A percentile compares a stretch with the other conserved stretches of the same genome.
phyloP scores from a whole-genome alignment of 495 filamentous ascomycete genomes.

The Evansstolkia leycettana region DNA sequence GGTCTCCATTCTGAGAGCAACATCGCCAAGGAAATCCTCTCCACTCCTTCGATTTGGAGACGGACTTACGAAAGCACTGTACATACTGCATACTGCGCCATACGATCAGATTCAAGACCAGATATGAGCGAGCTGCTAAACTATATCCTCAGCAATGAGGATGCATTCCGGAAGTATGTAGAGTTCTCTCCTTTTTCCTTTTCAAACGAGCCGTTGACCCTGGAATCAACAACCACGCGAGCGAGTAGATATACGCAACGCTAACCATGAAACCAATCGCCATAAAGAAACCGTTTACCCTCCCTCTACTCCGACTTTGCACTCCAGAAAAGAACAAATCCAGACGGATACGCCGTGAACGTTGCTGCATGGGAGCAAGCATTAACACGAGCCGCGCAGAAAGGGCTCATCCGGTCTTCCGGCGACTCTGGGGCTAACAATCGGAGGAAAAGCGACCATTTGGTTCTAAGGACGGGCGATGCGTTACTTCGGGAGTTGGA shows the following conservation, averaged over 20 bases:
- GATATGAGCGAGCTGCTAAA: conserved; percentile 47
- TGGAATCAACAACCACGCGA: no score
- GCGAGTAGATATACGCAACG: background rate
- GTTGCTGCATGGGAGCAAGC: conserved; percentile 70
- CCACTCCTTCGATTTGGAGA: no score
- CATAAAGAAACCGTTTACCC: conserved; percentile 66
- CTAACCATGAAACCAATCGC: background rate
- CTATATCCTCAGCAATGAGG: conserved; percentile 49
- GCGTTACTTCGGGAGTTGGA: conserved; percentile 59
- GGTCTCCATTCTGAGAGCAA: no score
- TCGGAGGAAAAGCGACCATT: conserved; percentile 26
- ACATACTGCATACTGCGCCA: no score
- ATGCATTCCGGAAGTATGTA: conserved; percentile 51
- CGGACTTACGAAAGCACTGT: no score
- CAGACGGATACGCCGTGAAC: conserved; percentile 83
- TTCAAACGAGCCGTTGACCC: no score
- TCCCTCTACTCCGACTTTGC: conserved; percentile 93
- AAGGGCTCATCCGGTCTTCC: conserved; percentile 49
- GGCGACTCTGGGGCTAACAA: conserved; percentile 5
- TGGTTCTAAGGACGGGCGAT: conserved; percentile 58
- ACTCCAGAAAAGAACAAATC: conserved; percentile 65
- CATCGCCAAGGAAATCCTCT: no score
- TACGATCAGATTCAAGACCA: no score
- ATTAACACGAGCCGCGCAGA: conserved; percentile 51
- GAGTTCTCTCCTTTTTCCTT: background rate